Evolutionary conservation across 129 eudicot genomes (phyloP).

Genomic region (Pseudognaphalium luteoalbum): DNA sequence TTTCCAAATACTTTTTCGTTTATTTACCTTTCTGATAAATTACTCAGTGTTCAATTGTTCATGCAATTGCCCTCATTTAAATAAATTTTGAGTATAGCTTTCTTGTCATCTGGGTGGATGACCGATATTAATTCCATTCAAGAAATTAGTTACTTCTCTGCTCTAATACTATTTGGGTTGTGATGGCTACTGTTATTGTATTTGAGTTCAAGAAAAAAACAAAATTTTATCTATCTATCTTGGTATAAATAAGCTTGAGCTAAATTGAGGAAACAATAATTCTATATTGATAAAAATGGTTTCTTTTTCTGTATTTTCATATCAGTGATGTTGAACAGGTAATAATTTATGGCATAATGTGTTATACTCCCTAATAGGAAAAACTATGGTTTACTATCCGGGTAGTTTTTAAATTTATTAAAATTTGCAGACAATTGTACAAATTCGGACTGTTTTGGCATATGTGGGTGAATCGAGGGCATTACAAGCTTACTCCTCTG

Average conservation of each 20-base stretch:
- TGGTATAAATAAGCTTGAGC: not conserved
- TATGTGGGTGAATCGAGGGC: conserved; percentile 91
- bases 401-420: conserved; percentile 24
- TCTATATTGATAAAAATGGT: conserved; percentile 1
- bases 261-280: conserved; percentile 1
- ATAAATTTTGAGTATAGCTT: conserved; percentile 5
- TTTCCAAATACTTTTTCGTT: not conserved
- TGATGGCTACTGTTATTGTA: not conserved
- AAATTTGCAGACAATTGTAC: conserved; percentile 74
- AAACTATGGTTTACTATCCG: conserved; percentile 8
- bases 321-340: conserved; percentile 7
- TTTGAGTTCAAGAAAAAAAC: not conserved
- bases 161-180: conserved; percentile 13
- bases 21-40: not conserved
- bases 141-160: conserved; percentile 16
- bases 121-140: conserved; percentile 14
- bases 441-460: conserved; percentile 84
- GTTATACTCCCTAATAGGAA: not conserved
- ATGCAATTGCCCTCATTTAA: not conserved
- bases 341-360: conserved; percentile 17
- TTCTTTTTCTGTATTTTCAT: conserved; percentile 15
- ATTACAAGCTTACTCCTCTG: conserved; percentile 68
- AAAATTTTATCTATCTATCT: not conserved
- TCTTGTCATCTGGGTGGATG: conserved; percentile 23
- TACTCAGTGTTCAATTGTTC: conserved; percentile 20